phyloP scores from a whole-genome alignment of 2,329 filamentous ascomycete species.

The Hymenoscyphus infarciens region DNA sequence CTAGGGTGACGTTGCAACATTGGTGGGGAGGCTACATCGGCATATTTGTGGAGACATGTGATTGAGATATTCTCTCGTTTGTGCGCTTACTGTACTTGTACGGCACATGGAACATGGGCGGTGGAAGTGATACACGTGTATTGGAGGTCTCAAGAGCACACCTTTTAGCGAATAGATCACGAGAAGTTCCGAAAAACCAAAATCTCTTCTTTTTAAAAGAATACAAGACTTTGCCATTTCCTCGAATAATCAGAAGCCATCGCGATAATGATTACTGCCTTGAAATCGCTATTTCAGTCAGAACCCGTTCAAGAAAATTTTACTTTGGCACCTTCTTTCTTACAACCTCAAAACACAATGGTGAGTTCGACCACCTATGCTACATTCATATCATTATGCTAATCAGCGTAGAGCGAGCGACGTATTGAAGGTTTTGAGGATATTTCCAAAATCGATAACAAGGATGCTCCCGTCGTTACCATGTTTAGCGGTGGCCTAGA shows the following conservation, averaged over 20 bases:
- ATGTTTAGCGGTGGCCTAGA: background rate
- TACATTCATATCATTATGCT: background rate
- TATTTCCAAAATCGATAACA: background rate
- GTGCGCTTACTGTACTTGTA: too few species aligned
- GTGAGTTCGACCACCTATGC: background rate
- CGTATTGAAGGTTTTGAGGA: background rate
- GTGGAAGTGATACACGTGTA: background rate
- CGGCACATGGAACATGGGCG: too few species aligned
- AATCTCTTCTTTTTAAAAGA: background rate
- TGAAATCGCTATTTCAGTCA: background rate
- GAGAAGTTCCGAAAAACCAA: background rate
- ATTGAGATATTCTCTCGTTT: too few species aligned
- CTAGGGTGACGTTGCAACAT: too few species aligned
- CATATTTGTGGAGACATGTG: too few species aligned
- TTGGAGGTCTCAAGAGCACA: background rate
- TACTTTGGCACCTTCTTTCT: background rate
- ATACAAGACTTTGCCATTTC: background rate
- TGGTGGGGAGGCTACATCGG: too few species aligned
- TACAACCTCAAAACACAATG: background rate
- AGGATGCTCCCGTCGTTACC: background rate
- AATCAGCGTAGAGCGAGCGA: background rate
- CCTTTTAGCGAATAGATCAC: background rate
- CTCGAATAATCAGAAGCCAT: background rate
- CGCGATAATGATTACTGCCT: background rate
- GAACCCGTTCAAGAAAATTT: background rate